Evolutionary conservation across 768 basidiomycete species (phyloP).

Genomic region (Boletus subcaerulescens): DNA sequence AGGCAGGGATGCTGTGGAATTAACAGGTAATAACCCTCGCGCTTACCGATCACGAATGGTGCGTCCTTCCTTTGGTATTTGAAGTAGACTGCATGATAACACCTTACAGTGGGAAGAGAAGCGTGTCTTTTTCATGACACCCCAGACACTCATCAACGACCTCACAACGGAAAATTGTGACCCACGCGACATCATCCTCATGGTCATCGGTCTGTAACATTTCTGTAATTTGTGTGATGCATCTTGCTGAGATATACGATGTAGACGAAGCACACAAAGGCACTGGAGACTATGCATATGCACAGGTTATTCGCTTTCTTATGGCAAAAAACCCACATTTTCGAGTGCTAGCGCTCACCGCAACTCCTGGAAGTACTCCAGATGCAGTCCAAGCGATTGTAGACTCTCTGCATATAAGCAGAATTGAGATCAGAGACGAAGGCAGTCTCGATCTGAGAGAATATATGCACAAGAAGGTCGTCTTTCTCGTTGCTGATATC

Average conservation of each 20-base stretch:
- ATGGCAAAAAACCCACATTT: constrained; percentile 96
- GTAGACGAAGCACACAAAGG: constrained; percentile 94
- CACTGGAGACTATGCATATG: constrained; percentile 91
- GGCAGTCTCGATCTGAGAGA: constrained; percentile 79
- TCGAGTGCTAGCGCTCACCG: constrained; percentile 88
- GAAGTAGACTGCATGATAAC: neutral
- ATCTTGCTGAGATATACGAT: constrained; percentile 6
- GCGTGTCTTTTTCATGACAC: constrained; percentile 92
- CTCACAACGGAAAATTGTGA: constrained; percentile 71
- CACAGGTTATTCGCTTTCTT: constrained; percentile 80
- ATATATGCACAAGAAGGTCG: constrained; percentile 87
- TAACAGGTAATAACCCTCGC: constrained; percentile 73
- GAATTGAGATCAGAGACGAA: constrained; percentile 93
- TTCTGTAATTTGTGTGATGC: neutral
- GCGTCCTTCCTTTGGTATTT: constrained; percentile 22
- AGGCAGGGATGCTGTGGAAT: constrained; percentile 75
- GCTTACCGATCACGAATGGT: constrained; percentile 59
- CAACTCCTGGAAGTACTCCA: constrained; percentile 85
- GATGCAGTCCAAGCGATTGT: constrained; percentile 88
- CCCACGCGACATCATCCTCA: constrained; percentile 71
- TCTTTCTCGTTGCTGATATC: constrained; percentile 2
- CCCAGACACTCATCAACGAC: constrained; percentile 92
- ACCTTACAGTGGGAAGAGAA: constrained; percentile 68
- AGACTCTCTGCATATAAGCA: constrained; percentile 92
- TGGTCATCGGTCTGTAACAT: constrained; percentile 72